phyloP scores from a whole-genome alignment of 2,329 filamentous ascomycete genomes.

The Trichoderma sp. region DNA sequence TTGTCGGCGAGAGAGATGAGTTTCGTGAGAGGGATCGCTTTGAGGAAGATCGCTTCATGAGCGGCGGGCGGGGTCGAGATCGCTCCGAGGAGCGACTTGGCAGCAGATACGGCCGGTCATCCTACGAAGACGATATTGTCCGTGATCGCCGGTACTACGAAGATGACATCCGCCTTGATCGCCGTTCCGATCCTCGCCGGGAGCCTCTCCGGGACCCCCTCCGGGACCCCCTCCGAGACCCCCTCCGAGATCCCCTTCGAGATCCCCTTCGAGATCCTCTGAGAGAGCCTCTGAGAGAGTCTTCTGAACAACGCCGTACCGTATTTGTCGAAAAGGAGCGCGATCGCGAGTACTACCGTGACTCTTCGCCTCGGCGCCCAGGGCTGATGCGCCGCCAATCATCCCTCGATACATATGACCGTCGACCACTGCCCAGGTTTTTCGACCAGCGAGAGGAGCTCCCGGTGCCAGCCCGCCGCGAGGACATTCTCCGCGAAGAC shows the following conservation, averaged over 20 bases:
- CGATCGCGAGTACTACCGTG: conserved; percentile 52
- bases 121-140: conserved; percentile 29
- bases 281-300: conserved; percentile 28
- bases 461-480: conserved; percentile 58
- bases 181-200: conserved; percentile 34
- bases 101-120: conserved; percentile 36
- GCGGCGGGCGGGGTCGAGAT: conserved; percentile 48
- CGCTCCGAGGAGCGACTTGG: conserved; percentile 56
- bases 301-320: conserved; percentile 56
- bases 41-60: conserved; percentile 56
- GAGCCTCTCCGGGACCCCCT: conserved; percentile 31
- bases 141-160: conserved; percentile 51
- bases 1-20: conserved; percentile 30
- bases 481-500: conserved; percentile 54
- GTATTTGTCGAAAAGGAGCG: conserved; percentile 58
- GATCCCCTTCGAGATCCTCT: conserved; percentile 17
- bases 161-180: conserved; percentile 51
- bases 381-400: conserved; percentile 78
- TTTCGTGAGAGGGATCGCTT: conserved; percentile 51
- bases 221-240: neutral
- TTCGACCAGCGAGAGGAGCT: conserved; percentile 63
- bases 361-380: conserved; percentile 63
- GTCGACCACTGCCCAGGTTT: conserved; percentile 60
- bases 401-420: conserved; percentile 87
- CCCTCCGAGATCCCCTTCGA: neutral